phyloP scores from a whole-genome alignment of 257 asterid genomes.

The Solanum neorickii region DNA sequence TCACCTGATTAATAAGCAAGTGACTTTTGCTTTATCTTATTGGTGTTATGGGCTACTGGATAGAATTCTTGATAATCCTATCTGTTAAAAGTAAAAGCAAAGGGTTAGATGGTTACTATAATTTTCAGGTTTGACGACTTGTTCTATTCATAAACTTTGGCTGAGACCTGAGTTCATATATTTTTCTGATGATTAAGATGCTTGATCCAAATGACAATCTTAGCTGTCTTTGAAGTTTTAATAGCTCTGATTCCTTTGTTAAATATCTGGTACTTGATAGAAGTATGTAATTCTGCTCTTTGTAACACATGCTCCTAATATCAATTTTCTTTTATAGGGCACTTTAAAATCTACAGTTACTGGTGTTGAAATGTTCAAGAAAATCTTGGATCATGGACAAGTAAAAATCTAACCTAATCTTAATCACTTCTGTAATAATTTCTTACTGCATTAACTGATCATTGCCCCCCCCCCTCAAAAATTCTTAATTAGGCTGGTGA shows the following conservation, averaged over 20 bases:
- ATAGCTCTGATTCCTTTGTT: background rate
- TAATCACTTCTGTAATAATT: background rate
- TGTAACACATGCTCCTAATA: background rate
- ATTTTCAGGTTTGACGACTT: background rate
- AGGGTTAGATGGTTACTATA: background rate
- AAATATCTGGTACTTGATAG: background rate
- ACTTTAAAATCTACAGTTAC: constrained; percentile 77
- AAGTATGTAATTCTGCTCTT: background rate
- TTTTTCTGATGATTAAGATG: background rate
- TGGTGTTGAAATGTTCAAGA: constrained; percentile 99
- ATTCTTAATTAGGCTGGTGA: constrained; percentile 78
- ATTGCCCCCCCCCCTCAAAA: background rate
- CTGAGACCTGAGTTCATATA: background rate
- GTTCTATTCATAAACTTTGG: background rate
- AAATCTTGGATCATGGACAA: constrained; percentile 85
- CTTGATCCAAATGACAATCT: background rate
- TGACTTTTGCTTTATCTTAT: background rate
- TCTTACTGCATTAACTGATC: background rate
- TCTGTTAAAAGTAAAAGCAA: background rate
- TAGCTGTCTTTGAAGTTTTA: background rate
- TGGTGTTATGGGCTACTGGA: background rate
- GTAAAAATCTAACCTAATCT: constrained; percentile 20
- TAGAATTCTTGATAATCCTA: background rate
- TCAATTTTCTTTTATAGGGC: constrained; percentile 33
- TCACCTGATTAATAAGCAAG: background rate